Base-by-base conservation (phyloP, 345 rosid genomes). In the Aegle marmelos region DNA sequence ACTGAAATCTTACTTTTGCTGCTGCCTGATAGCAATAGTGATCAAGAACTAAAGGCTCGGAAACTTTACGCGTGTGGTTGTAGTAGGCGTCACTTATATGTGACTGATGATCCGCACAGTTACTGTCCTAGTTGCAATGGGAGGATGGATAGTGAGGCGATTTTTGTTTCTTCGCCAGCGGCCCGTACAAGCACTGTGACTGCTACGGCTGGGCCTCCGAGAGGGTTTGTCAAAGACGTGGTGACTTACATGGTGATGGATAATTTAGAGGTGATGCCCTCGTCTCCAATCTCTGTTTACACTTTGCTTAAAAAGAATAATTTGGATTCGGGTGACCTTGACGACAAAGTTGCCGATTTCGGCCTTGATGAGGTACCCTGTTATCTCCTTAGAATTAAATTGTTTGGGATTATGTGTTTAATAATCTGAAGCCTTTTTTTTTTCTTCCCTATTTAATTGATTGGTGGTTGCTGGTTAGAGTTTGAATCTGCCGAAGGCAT, bases 171-270 rank as follows among this genome's bases (percentile, higher is more conserved):
- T 39, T 59, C 33, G 30, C 3, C 7, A 0, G 72, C 16, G 64
- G 33, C 2, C 9, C 33, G 33, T 31, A 9, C 0, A 6, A 28
- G 25, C 25, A 28, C 57, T 2, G 27, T 22, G 9, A 17, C 3
- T 59, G 13, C 37, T 0, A 0, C 6, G 37, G 37, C 6, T 34
- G 37, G 2, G 37, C 37, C n/a, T 5, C 58, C 22, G 1, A 68
- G 41, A 2, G 89, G 86, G 3, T 80, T 75, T 76, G 82, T 80
- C 79, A 87, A 81, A 63, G 84, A 79, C 1, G 62, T 68, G 34
- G 72, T 83, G 7, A 74, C 83, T 0, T 82, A 80, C 50, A 79
- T 79, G 85, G 78, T 84, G 48, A 85, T 65, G 81, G 86, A 81
- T 61, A 79, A 81, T 72, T 74, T 88, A 25, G 41, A 6, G 6